Evolutionary conservation across 441 rosid species (phyloP), one percentile per base, ranked within the genome.

Genomic region (Syzygium syzygioides): DNA sequence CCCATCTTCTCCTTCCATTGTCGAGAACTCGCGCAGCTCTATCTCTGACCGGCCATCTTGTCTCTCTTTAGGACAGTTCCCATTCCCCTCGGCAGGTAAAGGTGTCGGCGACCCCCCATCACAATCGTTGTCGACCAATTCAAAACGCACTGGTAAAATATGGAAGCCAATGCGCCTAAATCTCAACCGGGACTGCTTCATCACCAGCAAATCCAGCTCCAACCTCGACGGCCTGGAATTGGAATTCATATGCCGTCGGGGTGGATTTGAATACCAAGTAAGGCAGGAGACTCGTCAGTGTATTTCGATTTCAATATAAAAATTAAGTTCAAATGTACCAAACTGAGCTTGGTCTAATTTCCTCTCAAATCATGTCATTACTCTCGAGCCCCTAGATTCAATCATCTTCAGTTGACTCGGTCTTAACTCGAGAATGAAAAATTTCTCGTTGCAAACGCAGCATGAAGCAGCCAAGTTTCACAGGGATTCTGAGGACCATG

Each of bases 1-100:
- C 60, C 90, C 93, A 12, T 90, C 92, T 18, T 79, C 86, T 9
- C 89, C 87, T 76, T 86, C 91, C 18, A 60, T 80, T 32, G 48
- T 7, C 48, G 48, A 45, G 48, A 45, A 45, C 87, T 93, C 92
- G 8, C 95, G 96, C 54, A 94, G 23, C 86, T 94, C 92, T 12
- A 92, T 88, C 91, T 92, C 94, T 54, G 89, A 30, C 95, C 95
- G 94, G 41, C 90, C 93, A 59, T 95, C 96, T 23, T 3, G 62
- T 79, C 94, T 91, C 28, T 56, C 54, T 45, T 45, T 86, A 71
- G 92, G 92, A 55, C 54, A n/a, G 23, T 86, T 56, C 5, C 55
- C 88, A 17, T 20, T 55, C n/a, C 28, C 55, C 80, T 5, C 53
- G 55, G 57, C 52, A 5, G 90, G n/a, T n/a, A 14, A 8, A 45